Evolutionary conservation across 805 yeast genomes (phyloP).

Genomic region (Candida khao-thaluensis): DNA sequence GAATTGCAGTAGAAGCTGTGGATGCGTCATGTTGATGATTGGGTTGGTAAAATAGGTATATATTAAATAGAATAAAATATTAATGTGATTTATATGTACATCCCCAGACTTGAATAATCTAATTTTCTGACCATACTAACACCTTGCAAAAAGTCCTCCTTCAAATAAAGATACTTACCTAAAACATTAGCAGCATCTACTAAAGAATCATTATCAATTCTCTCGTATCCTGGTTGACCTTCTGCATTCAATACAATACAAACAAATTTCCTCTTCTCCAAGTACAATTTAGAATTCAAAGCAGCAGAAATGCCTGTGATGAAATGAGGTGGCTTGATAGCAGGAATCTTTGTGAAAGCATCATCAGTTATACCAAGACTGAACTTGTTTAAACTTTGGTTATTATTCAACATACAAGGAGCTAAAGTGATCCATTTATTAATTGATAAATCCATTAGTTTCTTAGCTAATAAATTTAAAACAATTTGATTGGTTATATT

Average conservation of each 20-base stretch:
- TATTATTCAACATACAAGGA: slow-evolving; percentile 37
- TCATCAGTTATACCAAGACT: slow-evolving; percentile 6
- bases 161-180: slow-evolving; percentile 10
- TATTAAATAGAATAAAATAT: too few relatives aligned
- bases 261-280: slow-evolving; percentile 8
- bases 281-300: slow-evolving; percentile 26
- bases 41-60: too few relatives aligned
- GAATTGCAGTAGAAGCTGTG: too few relatives aligned
- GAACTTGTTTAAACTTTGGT: slow-evolving; percentile 25
- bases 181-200: slow-evolving; percentile 31
- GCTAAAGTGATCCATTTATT: slow-evolving; percentile 32
- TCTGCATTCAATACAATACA: slow-evolving; percentile 50
- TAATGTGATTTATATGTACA: slow-evolving; percentile 28
- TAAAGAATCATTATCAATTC: slow-evolving; percentile 44
- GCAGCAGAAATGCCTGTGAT: slow-evolving; percentile 60
- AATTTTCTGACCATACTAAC: slow-evolving; percentile 24
- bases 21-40: too few relatives aligned
- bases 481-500: slow-evolving; percentile 37
- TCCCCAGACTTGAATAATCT: slow-evolving; percentile 26
- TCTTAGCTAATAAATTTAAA: slow-evolving; percentile 27
- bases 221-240: slow-evolving; percentile 62
- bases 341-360: slow-evolving; percentile 16
- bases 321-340: slow-evolving; percentile 58
- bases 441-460: slow-evolving; percentile 17
- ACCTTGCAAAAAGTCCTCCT: slow-evolving; percentile 14